Evolutionary conservation across 495 filamentous ascomycete genomes (phyloP), one percentile per base, ranked within the genome.

Genomic region (Rusavskia elegans): DNA sequence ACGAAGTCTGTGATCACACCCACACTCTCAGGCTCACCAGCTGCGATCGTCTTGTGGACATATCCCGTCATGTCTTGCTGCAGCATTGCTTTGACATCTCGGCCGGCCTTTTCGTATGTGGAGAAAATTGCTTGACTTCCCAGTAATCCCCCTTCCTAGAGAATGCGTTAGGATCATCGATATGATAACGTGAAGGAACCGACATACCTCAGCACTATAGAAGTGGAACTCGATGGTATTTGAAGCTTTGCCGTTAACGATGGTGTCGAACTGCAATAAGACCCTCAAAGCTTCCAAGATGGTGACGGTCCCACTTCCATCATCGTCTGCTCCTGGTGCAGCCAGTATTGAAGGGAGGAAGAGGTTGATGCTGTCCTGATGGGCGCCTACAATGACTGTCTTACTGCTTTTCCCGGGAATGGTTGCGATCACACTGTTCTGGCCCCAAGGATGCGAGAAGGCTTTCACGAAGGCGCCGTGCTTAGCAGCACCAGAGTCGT

Each of bases 41-140:
- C 85, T 52, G 87, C 80, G 16, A 93, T 69, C 0, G 92, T 94
- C 39, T 81, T 82, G 53, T 88, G 80, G 5, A 88, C 75, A 63
- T 83, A 96, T 10, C 92, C 92, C 2, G 92, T 97, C 92, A 97
- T 99, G 64, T 99, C 92, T 66, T 99, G 92, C 71, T 99, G 93
- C 42, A 99, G 74, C 92, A 99, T 97, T 23, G 92, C 92, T 67
- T 89, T 92, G 62, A 99, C 75, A 55, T 94, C 81, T 19, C 82
- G 72, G 25, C 75, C 72, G 21, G 78, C 61, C 61, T 81, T 80
- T 65, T 86, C 85, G 62, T 99, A 99, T n/a, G 71, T 65, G 13
- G 77, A 72, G 67, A 95, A 97, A 64, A 99, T 82, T 32, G 84
- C 87, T 64, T 94, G 88, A 27, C 72, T 85, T 59, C 85, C 85